Base-by-base conservation (phyloP, 805 yeast species). In the Torulaspora quercuum region DNA sequence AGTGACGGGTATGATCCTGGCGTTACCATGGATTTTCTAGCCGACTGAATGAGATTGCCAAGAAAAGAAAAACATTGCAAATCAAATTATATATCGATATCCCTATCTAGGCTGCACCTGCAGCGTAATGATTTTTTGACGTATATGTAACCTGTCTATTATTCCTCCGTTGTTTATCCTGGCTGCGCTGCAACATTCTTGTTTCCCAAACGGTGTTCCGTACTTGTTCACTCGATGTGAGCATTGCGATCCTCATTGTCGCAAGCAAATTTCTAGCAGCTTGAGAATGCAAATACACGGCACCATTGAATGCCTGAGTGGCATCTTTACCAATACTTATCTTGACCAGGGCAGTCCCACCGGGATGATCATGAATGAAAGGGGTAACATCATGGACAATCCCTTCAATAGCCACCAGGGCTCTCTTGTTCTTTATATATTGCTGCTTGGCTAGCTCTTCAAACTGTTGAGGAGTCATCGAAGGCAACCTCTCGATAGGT, bases 371-470 rank as follows among this genome's bases (percentile, higher is more conserved):
- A 50, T 81, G 80, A 58, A 88, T 79, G 59, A 89, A 89, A 18
- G 92, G 94, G 4, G 95, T 80, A 8, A 90, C 83, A 57, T 89
- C 97, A 61, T 90, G 97, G 16, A 89, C 92, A 34, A 90, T 86
- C 23, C 95, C 95, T 28, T 85, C 84, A 31, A 89, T 86, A 9
- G 87, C 85, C 18, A 87, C 86, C 45, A 87, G 72, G 19, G 82
- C 79, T 30, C 78, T 59, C 55, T 68, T 59, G 13, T 49, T 41
- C 14, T 41, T 38, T 64, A 75, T 63, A 61, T 76, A 58, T 45
- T 70, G 69, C 32, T 60, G 69, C 17, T 47, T 48, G 3, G 66
- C 64, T 40, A 54, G 37, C 28, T 44, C 46, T 45, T 57, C 61
- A 60, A 75, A 76, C 44, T 74, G 78, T 32, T 72, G 76, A 30